Conservation (phyloP, 148 eudicot species). For the Fagopyrum tataricum region DNA sequence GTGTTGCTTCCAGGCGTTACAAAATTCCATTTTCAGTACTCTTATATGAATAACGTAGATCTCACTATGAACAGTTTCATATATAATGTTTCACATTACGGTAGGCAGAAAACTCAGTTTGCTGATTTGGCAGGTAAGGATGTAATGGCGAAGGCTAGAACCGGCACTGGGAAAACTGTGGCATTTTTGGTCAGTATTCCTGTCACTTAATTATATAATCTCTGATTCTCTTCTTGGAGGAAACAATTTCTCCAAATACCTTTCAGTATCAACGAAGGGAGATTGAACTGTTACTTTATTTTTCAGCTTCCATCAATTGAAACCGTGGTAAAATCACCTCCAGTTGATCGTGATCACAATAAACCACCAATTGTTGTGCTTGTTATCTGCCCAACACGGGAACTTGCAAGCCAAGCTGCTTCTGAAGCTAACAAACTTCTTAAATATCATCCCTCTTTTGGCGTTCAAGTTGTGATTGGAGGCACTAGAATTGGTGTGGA, state of each 20-base stretch:
- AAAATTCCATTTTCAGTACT: background rate
- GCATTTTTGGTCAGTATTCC: slow-evolving; percentile 76
- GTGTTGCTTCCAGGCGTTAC: background rate
- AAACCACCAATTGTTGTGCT: slow-evolving; percentile 84
- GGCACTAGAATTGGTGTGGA: slow-evolving; percentile 83
- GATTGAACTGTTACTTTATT: slow-evolving; percentile 4
- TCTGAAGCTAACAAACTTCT: slow-evolving; percentile 71
- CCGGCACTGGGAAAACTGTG: slow-evolving; percentile 99
- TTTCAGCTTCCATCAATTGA: slow-evolving; percentile 97
- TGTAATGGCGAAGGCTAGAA: slow-evolving; percentile 94
- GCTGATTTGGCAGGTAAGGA: slow-evolving; percentile 64
- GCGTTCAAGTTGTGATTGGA: slow-evolving; percentile 96
- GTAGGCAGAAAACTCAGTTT: background rate
- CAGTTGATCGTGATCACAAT: slow-evolving; percentile 53
- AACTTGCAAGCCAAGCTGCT: slow-evolving; percentile 97
- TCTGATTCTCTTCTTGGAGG: background rate
- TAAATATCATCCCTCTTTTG: slow-evolving; percentile 86
- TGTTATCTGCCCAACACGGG: slow-evolving; percentile 91
- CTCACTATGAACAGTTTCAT: background rate
- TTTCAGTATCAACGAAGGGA: background rate
- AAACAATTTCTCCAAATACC: background rate
- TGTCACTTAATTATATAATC: background rate
- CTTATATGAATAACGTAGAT: background rate
- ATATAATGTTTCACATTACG: background rate
- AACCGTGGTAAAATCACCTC: slow-evolving; percentile 58